A percentile compares a stretch with the other conserved stretches of the same genome.
These are phyloP conservation scores for Aspergillus ruber DNA, from an alignment of 2,329 filamentous ascomycete genomes.

Conservation along the genomic window DNA sequence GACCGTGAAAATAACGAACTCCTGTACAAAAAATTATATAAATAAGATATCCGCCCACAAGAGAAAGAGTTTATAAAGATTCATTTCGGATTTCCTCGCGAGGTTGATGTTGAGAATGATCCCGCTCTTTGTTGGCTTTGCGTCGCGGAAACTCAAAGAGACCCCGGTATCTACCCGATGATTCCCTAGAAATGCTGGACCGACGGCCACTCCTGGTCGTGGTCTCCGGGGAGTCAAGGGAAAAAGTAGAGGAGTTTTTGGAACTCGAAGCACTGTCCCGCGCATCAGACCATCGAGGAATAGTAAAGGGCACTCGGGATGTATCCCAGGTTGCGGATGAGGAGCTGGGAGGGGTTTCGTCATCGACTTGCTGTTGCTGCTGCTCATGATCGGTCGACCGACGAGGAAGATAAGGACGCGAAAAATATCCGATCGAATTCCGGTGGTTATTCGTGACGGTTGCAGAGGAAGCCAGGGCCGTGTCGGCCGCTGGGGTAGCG, in stretches of 20 bases:
- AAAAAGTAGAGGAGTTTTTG: slow-evolving; percentile 43
- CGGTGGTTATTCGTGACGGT: slow-evolving; percentile 28
- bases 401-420: slow-evolving; percentile 31
- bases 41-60: not conserved
- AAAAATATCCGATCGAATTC: slow-evolving; percentile 38
- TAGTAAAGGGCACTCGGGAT: slow-evolving; percentile 34
- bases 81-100: slow-evolving; percentile 30
- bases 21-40: not conserved
- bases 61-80: slow-evolving; percentile 12
- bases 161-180: slow-evolving; percentile 37
- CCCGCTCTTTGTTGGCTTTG: slow-evolving; percentile 37
- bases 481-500: slow-evolving; percentile 31
- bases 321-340: slow-evolving; percentile 40
- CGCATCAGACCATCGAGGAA: slow-evolving; percentile 34
- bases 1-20: not conserved
- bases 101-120: slow-evolving; percentile 27
- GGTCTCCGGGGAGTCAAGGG: slow-evolving; percentile 34
- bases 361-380: slow-evolving; percentile 19
- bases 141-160: slow-evolving; percentile 40
- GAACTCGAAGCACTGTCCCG: slow-evolving; percentile 39
- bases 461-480: slow-evolving; percentile 22
- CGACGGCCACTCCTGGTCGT: slow-evolving; percentile 25
- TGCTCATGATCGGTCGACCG: slow-evolving; percentile 29
- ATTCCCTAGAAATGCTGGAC: slow-evolving; percentile 34
- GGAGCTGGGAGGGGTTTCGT: slow-evolving; percentile 41